Evolutionary conservation across 2,329 filamentous ascomycete species (phyloP).

Genomic region (Alternaria arborescens): DNA sequence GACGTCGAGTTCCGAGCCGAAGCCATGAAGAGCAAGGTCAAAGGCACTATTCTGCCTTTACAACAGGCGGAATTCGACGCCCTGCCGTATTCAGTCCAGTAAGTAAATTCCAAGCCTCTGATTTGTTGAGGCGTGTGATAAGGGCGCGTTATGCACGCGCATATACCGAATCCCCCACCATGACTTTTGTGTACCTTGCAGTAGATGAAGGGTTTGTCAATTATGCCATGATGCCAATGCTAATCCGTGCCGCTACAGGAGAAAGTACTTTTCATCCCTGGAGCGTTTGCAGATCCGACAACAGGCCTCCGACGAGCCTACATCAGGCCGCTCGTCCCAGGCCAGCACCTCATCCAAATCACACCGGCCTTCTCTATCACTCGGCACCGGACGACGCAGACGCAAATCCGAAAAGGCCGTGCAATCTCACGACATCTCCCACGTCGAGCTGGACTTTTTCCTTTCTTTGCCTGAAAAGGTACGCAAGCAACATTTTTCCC

Average conservation of each 20-base stretch:
- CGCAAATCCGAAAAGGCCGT: slow-evolving; percentile 46
- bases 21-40: slow-evolving; percentile 43
- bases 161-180: slow-evolving; percentile 35
- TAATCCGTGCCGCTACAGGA: slow-evolving; percentile 48
- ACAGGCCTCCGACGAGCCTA: slow-evolving; percentile 43
- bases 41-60: slow-evolving; percentile 33
- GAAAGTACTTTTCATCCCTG: slow-evolving; percentile 76
- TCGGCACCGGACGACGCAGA: slow-evolving; percentile 36
- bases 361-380: slow-evolving; percentile 30
- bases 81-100: slow-evolving; percentile 56
- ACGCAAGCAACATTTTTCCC: slow-evolving; percentile 73
- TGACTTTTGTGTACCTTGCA: slow-evolving; percentile 41
- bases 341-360: slow-evolving; percentile 30
- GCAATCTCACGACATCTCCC: slow-evolving; percentile 52
- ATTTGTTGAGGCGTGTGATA: slow-evolving; percentile 31
- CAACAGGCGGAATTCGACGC: slow-evolving; percentile 53
- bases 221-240: slow-evolving; percentile 32
- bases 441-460: slow-evolving; percentile 72
- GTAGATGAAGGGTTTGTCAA: slow-evolving; percentile 14
- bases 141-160: slow-evolving; percentile 35
- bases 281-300: slow-evolving; percentile 74
- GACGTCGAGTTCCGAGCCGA: slow-evolving; percentile 20
- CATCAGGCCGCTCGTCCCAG: slow-evolving; percentile 36
- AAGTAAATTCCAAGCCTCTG: slow-evolving; percentile 34
- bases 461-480: slow-evolving; percentile 76